These are phyloP conservation scores for Eragrostis curvula DNA, from an alignment of 176 grass and related monocot genomes.

Conservation along the genomic window DNA sequence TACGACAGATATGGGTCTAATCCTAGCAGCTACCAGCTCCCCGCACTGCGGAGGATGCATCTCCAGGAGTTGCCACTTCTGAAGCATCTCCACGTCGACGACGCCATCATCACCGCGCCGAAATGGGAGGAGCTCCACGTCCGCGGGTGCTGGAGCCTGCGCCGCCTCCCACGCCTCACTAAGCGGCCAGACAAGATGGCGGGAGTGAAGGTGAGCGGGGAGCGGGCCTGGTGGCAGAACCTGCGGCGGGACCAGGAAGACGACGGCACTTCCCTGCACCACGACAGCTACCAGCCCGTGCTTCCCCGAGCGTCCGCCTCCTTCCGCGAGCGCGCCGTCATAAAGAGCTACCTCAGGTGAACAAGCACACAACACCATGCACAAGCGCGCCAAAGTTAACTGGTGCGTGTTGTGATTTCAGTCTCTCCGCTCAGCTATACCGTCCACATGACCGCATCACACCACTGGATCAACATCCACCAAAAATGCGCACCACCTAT, in stretches of 20 bases:
- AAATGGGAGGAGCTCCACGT: constrained; percentile 4
- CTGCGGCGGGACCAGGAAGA: background rate
- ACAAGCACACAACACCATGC: no score
- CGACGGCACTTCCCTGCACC: fast-evolving
- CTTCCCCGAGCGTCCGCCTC: background rate
- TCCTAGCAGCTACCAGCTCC: fast-evolving
- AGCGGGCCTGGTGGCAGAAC: constrained; percentile 18
- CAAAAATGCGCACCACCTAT: no score
- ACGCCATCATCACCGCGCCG: background rate
- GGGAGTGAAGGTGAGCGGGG: background rate
- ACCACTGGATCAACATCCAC: background rate
- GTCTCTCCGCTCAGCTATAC: background rate
- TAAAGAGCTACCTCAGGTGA: constrained; percentile 39
- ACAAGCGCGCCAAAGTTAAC: background rate
- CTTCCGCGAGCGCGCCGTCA: background rate
- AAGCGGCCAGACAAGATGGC: background rate
- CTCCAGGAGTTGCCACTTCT: constrained; percentile 36
- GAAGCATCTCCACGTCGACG: background rate
- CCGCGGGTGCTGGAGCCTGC: constrained; percentile 27
- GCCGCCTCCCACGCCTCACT: background rate
- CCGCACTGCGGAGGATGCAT: background rate
- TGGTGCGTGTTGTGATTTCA: background rate
- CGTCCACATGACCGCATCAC: background rate
- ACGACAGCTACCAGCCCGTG: background rate
- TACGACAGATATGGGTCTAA: fast-evolving